A percentile compares a stretch with the other conserved stretches of the same genome.
phyloP scores from a whole-genome alignment of 306 rosid genomes.

The Cucurbita ficifolia region DNA sequence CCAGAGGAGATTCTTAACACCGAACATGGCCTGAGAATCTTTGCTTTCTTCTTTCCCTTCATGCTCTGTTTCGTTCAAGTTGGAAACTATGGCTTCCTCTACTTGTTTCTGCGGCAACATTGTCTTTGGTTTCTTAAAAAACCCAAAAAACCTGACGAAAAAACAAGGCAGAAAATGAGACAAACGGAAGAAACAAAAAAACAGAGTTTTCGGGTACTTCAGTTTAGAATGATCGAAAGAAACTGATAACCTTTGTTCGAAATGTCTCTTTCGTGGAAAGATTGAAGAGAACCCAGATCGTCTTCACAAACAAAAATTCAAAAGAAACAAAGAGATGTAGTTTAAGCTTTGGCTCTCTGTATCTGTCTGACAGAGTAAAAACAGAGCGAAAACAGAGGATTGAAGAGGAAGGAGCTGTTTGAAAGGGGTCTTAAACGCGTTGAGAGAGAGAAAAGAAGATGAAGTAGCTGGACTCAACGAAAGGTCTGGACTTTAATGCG shows the following conservation, averaged over 20 bases:
- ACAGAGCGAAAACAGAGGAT: not conserved
- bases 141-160: constrained; percentile 12
- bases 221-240: not conserved
- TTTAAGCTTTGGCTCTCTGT: not conserved
- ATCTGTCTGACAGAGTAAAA: not conserved
- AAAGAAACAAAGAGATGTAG: not conserved
- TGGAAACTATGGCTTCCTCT: constrained; percentile 83
- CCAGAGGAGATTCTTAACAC: constrained; percentile 5
- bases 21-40: constrained; percentile 24
- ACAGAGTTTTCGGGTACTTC: not conserved
- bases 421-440: not conserved
- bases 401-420: not conserved
- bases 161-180: constrained; percentile 30
- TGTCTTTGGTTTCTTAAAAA: constrained; percentile 20
- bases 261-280: constrained; percentile 8
- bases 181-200: constrained; percentile 8
- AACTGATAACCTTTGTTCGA: not conserved
- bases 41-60: constrained; percentile 28
- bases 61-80: constrained; percentile 40
- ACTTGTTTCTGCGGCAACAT: constrained; percentile 78
- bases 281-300: constrained; percentile 3
- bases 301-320: not conserved
- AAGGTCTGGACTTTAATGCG: constrained; percentile 33
- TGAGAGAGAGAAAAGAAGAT: not conserved
- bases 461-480: not conserved